These are phyloP conservation scores for Vanrija sp. DNA, from an alignment of 1,284 basidiomycete species.

Conservation along the genomic window DNA sequence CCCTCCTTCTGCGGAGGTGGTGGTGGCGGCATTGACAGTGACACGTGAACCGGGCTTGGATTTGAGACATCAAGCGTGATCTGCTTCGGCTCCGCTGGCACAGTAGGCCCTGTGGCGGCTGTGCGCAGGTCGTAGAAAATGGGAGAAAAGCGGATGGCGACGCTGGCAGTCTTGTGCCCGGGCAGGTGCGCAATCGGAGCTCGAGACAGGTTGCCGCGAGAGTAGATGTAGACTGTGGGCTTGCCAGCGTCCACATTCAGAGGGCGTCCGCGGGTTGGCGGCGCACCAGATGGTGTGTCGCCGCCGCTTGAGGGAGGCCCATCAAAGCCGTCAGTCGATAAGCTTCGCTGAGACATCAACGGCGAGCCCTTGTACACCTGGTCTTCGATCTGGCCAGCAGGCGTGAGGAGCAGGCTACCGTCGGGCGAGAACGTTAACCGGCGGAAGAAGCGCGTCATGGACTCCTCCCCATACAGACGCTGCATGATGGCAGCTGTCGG, in stretches of 20 bases:
- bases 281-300: constrained; percentile 33
- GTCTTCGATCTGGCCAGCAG: constrained; percentile 94
- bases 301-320: constrained; percentile 27
- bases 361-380: constrained; percentile 58
- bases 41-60: constrained; percentile 39
- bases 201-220: constrained; percentile 83
- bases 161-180: constrained; percentile 90
- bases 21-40: constrained; percentile 46
- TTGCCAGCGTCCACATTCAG: constrained; percentile 53
- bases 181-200: constrained; percentile 91
- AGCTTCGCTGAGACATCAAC: constrained; percentile 45
- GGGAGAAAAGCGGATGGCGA: constrained; percentile 91
- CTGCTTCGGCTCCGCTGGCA: constrained; percentile 51
- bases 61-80: constrained; percentile 70
- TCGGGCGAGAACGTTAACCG: constrained; percentile 91
- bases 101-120: constrained; percentile 52
- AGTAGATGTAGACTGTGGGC: constrained; percentile 88
- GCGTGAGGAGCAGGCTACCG: constrained; percentile 85
- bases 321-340: constrained; percentile 40
- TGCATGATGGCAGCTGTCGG: constrained; percentile 50
- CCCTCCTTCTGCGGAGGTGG: constrained; percentile 47
- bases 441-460: constrained; percentile 92
- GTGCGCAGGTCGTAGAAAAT: constrained; percentile 81
- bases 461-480: constrained; percentile 88
- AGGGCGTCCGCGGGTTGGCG: constrained; percentile 20